Base-by-base conservation (phyloP, 2,329 filamentous ascomycete species). In the Colletotrichum agaves region DNA sequence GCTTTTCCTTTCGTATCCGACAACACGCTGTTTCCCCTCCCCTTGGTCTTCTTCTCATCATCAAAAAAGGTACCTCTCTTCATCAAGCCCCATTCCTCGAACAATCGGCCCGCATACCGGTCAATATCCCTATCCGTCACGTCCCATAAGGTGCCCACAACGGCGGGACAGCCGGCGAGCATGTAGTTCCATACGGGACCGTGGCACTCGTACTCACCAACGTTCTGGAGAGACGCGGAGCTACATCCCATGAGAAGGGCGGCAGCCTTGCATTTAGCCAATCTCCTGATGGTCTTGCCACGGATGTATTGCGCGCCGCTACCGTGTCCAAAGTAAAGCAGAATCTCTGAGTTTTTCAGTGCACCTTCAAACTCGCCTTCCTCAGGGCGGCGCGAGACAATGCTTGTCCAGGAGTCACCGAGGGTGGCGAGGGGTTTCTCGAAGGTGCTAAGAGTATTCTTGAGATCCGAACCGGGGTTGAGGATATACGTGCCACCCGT, bases 111-210 rank as follows among this genome's bases (percentile, higher is more conserved):
- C 0, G 94, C 92, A 78, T 97, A 97, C 17, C 94, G 91, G 81
- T 99, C 97, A 77, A 98, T 97, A 78, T 99, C 96, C 74, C 93
- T 93, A 77, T 99, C 96, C 10, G 96, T 99, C 56, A 99, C 96
- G 78, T 99, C 96, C 96, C 96, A 99, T 41, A 99, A 84, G 15
- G 94, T 98, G 50, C 94, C 96, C 2, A 98, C 90, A 10, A 98
- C 88, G 0, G 95, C 94, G 3, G 93, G 94, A 72, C 87, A 89
- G 1, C 93, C 95, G 0, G 94, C 94, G 72, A 95, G 90, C 80
- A 99, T 90, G 80, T 98, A 98, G 73, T 94, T 94, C 81, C 94
- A 90, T 23, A 96, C 92, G 63, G 95, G 93, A 1, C 96, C 95
- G 73, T 92, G 91, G n/a, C 92, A 90, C 78, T 98, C 94, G 74